phyloP scores from a whole-genome alignment of 345 rosid genomes.

The Rhizophora mangle region DNA sequence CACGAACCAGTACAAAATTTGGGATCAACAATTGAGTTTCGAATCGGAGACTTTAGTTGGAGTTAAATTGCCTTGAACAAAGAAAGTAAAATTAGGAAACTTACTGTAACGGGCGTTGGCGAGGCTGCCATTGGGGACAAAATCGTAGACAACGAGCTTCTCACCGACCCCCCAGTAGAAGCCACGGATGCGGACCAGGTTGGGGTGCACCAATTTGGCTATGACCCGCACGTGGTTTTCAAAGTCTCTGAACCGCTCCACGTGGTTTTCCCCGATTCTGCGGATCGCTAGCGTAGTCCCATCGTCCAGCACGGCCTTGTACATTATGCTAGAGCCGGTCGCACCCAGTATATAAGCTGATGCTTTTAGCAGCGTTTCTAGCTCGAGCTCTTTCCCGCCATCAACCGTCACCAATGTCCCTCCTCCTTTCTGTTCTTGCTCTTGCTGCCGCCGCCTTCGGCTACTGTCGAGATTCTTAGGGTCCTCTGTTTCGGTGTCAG shows the following conservation, averaged over 20 bases:
- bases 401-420: slow-evolving; percentile 73
- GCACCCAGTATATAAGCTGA: slow-evolving; percentile 90
- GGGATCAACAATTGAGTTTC: too few relatives aligned
- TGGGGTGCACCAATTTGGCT: slow-evolving; percentile 78
- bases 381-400: slow-evolving; percentile 64
- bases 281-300: slow-evolving; percentile 82
- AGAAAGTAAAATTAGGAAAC: slow-evolving; percentile 12
- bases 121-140: slow-evolving; percentile 33
- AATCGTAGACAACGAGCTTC: slow-evolving; percentile 34
- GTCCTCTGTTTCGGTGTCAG: slow-evolving; percentile 34
- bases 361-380: slow-evolving; percentile 77
- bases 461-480: slow-evolving; percentile 25
- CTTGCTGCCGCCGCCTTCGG: slow-evolving; percentile 31
- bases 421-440: slow-evolving; percentile 43
- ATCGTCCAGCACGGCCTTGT: slow-evolving; percentile 89
- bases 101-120: slow-evolving; percentile 81
- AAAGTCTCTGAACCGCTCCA: slow-evolving; percentile 79
- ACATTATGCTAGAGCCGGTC: slow-evolving; percentile 87
- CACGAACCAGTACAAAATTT: background rate
- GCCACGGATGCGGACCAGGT: slow-evolving; percentile 83
- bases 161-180: slow-evolving; percentile 38
- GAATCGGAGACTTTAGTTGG: too few relatives aligned
- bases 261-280: slow-evolving; percentile 72
- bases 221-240: slow-evolving; percentile 76
- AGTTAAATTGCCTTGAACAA: background rate